Evolutionary conservation across 306 rosid genomes (phyloP).

Genomic region (Malus sieversii): DNA sequence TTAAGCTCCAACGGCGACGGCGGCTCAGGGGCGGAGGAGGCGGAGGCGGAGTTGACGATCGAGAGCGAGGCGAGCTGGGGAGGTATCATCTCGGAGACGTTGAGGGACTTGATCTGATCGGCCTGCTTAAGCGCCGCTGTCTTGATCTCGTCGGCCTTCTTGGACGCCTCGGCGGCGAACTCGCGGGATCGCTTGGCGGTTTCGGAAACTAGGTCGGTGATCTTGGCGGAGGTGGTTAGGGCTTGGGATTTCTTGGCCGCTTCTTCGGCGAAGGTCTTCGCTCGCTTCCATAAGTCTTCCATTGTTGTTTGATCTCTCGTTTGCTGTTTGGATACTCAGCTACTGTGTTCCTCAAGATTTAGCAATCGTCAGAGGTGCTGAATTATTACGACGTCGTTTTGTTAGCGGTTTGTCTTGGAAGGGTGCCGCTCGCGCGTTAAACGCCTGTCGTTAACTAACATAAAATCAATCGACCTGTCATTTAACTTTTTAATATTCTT

Average conservation of each 20-base stretch:
- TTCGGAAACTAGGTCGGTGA: conserved; percentile 90
- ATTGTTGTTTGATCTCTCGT: conserved; percentile 20
- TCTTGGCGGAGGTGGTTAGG: conserved; percentile 40
- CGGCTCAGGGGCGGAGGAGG: conserved; percentile 9
- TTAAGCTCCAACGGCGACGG: conserved; percentile 41
- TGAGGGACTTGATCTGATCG: conserved; percentile 77
- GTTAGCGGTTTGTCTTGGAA: background rate
- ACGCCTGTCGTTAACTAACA: background rate
- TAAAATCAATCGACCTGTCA: background rate
- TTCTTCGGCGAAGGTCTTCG: conserved; percentile 84
- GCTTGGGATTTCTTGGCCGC: conserved; percentile 79
- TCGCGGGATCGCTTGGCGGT: conserved; percentile 89
- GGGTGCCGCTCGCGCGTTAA: background rate
- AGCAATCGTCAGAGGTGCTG: background rate
- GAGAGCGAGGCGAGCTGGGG: conserved; percentile 53
- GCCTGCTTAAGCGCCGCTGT: conserved; percentile 72
- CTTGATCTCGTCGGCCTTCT: conserved; percentile 76
- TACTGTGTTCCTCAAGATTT: background rate
- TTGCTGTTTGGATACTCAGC: background rate
- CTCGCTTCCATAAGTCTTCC: conserved; percentile 91
- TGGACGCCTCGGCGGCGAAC: conserved; percentile 92
- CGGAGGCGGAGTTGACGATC: conserved; percentile 17
- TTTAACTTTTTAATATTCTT: background rate
- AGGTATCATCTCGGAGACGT: conserved; percentile 65
- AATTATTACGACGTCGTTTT: background rate